A percentile compares a stretch with the other conserved stretches of the same genome.
phyloP scores from a whole-genome alignment of 2,329 filamentous ascomycete genomes.

The Xylariaceae sp. region DNA sequence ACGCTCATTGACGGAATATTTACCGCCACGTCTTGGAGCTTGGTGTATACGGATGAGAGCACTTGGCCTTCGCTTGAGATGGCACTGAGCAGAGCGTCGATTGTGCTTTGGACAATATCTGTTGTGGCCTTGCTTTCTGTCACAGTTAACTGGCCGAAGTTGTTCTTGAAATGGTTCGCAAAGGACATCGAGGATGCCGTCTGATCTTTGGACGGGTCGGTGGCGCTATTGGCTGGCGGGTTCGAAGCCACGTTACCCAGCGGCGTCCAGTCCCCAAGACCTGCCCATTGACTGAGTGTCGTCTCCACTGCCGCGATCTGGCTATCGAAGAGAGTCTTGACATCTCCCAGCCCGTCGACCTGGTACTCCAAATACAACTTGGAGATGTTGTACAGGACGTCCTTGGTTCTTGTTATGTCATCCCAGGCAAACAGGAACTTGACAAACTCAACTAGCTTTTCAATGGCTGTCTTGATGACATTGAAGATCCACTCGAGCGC shows the following conservation, averaged over 20 bases:
- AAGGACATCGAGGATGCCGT: slow-evolving; percentile 3
- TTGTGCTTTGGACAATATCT: background rate
- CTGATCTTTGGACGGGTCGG: background rate
- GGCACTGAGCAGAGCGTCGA: slow-evolving; percentile 1
- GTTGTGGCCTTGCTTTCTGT: background rate
- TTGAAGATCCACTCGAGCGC: slow-evolving; percentile 7
- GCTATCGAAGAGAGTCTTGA: background rate
- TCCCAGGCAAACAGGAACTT: slow-evolving; percentile 10
- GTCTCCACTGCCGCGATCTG: slow-evolving; percentile 1
- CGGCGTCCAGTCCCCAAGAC: background rate
- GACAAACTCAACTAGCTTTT: slow-evolving; percentile 1
- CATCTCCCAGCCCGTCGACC: background rate
- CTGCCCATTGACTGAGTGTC: slow-evolving; percentile 4
- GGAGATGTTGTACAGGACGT: background rate
- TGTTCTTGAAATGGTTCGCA: slow-evolving; percentile 3
- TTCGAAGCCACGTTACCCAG: slow-evolving; percentile 1
- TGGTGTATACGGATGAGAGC: background rate
- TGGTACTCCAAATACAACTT: background rate
- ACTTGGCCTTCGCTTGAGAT: slow-evolving; percentile 1
- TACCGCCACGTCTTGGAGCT: slow-evolving; percentile 1
- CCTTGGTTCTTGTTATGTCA: slow-evolving; percentile 6
- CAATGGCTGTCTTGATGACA: slow-evolving; percentile 2
- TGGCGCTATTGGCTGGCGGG: background rate
- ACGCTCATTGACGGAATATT: background rate
- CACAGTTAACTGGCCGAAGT: background rate